Evolutionary conservation across 441 rosid genomes (phyloP).

Genomic region (Hypseocharis bilobata): DNA sequence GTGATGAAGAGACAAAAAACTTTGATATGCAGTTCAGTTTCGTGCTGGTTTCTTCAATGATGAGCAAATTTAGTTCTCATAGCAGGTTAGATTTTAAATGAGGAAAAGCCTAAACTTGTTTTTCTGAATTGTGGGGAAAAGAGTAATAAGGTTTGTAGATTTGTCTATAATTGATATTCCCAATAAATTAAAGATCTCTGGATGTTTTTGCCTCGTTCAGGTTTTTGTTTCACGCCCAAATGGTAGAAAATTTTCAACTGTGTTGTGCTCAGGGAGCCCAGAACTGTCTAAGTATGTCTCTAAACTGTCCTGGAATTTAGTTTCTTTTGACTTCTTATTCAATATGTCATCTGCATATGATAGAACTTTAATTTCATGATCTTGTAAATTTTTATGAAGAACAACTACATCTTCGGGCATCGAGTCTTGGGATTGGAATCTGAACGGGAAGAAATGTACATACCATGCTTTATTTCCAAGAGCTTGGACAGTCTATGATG

Average conservation of each 20-base stretch:
- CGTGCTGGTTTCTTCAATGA: not conserved
- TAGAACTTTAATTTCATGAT: not conserved
- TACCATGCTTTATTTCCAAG: conserved; percentile 36
- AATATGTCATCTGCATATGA: not conserved
- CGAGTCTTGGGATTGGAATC: conserved; percentile 35
- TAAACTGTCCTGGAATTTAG: not conserved
- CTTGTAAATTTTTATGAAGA: conserved; percentile 18
- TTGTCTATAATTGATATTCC: not conserved
- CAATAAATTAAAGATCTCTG: not conserved
- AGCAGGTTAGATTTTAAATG: not conserved
- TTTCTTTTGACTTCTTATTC: not conserved
- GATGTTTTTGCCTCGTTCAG: conserved; percentile 13
- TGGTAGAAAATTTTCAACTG: conserved; percentile 27
- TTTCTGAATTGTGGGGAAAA: not conserved
- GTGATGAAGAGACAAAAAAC: not conserved
- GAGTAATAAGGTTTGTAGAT: not conserved
- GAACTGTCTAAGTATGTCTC: conserved; percentile 19
- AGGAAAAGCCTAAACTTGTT: not conserved
- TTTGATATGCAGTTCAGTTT: not conserved
- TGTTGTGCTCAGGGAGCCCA: conserved; percentile 25
- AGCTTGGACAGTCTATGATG: conserved; percentile 34
- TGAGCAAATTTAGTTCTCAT: not conserved
- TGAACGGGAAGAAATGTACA: conserved; percentile 30
- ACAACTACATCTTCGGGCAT: conserved; percentile 22
- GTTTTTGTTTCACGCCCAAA: conserved; percentile 32